phyloP scores from a whole-genome alignment of 495 filamentous ascomycete genomes.

The Penicillium herquei region DNA sequence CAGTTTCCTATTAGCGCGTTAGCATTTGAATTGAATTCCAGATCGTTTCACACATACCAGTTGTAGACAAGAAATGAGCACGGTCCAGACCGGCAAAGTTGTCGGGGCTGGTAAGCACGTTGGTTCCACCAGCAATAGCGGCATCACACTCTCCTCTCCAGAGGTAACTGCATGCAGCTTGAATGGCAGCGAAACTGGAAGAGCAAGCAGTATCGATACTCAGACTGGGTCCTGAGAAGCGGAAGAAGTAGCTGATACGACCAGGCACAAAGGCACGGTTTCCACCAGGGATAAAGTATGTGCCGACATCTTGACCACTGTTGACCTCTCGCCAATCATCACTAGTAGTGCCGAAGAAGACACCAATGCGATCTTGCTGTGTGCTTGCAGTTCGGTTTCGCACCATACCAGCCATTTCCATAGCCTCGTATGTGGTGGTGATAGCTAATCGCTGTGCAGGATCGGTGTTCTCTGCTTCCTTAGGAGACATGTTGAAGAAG shows the following conservation, averaged over 20 bases:
- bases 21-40: too few relatives aligned
- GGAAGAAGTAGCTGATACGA: constrained; percentile 77
- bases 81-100: constrained; percentile 73
- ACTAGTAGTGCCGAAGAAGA: constrained; percentile 83
- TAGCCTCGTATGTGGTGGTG: constrained; percentile 77
- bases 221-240: constrained; percentile 76
- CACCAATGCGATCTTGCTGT: constrained; percentile 71
- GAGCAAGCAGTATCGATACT: constrained; percentile 85
- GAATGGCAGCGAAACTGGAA: constrained; percentile 72
- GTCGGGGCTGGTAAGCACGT: constrained; percentile 74
- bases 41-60: too few relatives aligned
- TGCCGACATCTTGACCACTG: constrained; percentile 77
- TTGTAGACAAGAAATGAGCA: constrained; percentile 66
- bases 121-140: constrained; percentile 75
- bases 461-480: constrained; percentile 80
- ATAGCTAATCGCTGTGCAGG: constrained; percentile 80
- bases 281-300: constrained; percentile 84
- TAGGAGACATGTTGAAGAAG: constrained; percentile 91
- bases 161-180: constrained; percentile 72
- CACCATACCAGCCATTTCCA: constrained; percentile 83
- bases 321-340: constrained; percentile 87
- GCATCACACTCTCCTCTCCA: constrained; percentile 76
- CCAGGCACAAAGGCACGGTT: constrained; percentile 79
- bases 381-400: constrained; percentile 77
- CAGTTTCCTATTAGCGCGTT: constrained; percentile 61